Evolutionary conservation across 202 grass and related monocot genomes (phyloP).

Genomic region (Schoenoplectus tabernaemontani): DNA sequence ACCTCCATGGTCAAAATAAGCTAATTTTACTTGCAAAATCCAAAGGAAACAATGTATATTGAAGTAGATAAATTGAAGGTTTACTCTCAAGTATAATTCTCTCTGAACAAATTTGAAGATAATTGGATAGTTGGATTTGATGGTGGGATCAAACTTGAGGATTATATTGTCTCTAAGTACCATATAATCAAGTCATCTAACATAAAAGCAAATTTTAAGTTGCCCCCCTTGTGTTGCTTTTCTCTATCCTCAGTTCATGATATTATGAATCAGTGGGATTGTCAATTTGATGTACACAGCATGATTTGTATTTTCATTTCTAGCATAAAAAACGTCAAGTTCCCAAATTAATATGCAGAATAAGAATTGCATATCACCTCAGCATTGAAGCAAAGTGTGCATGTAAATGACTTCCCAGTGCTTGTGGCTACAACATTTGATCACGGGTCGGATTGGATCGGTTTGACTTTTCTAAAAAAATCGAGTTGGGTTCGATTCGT

Average conservation of each 20-base stretch:
- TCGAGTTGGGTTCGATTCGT: no score
- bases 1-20: slow-evolving; percentile 38
- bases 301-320: neutral
- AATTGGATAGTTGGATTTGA: neutral
- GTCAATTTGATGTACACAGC: neutral
- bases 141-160: neutral
- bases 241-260: neutral
- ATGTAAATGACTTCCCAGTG: neutral
- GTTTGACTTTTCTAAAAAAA: no score
- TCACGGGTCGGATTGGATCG: no score
- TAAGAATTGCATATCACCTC: neutral
- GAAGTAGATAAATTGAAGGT: neutral
- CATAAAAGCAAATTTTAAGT: neutral
- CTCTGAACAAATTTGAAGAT: neutral
- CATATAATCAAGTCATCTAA: neutral
- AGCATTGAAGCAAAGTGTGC: neutral
- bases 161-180: neutral
- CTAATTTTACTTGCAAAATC: slow-evolving; percentile 32
- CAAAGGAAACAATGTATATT: neutral
- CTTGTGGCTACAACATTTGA: neutral
- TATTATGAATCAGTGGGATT: neutral
- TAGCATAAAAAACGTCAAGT: neutral
- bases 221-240: neutral
- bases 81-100: neutral
- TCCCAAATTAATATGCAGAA: neutral